Evolutionary conservation across 768 basidiomycete species (phyloP), one percentile per base, ranked within the genome.

Genomic region (Tricholoma sp.): DNA sequence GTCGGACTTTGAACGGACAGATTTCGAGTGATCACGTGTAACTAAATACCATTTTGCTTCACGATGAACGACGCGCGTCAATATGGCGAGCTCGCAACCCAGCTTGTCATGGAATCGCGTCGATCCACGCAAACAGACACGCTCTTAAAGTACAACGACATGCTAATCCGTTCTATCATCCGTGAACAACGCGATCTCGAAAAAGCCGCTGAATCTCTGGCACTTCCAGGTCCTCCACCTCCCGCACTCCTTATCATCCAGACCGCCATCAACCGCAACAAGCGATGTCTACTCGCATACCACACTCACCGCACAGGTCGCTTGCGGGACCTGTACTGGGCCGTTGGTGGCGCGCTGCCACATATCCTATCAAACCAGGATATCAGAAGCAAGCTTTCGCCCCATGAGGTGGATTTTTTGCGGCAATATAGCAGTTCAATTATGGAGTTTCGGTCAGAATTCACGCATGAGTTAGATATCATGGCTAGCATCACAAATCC

Each of bases 241-340:
- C 82, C 83, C 2, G 81, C 85, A 18, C 74, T 95, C 59, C 82
- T 92, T 64, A 83, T 98, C 66, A 86, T 90, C 68, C 92, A 96
- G 71, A 91, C 95, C 7, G 85, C 91, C 35, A 88, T 96, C 63
- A 78, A 86, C 39, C 84, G 94, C 60, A 97, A 98, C 78, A 97
- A 96, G 70, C 88, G 97, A n/a, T 94, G 92, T 69, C 79, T 98
- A 3, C 83, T 98, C 46, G 94, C 93, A 0, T 99, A 98, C 72
- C 93, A 98, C 71, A 75, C 83, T 22, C 92, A 94, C 73, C 83
- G 96, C 55, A 72, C 92, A 37, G 88, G 92, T 67, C 84, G 86
- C 53, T 81, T 98, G 53, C 82, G 86, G 57, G 87, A 93, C 66
- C 80, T 91, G 76, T 97, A 92, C 73, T 98, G 96, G 96, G 75